Conservation (phyloP, 768 basidiomycete species). For the Rhizopogon vinicolor region DNA sequence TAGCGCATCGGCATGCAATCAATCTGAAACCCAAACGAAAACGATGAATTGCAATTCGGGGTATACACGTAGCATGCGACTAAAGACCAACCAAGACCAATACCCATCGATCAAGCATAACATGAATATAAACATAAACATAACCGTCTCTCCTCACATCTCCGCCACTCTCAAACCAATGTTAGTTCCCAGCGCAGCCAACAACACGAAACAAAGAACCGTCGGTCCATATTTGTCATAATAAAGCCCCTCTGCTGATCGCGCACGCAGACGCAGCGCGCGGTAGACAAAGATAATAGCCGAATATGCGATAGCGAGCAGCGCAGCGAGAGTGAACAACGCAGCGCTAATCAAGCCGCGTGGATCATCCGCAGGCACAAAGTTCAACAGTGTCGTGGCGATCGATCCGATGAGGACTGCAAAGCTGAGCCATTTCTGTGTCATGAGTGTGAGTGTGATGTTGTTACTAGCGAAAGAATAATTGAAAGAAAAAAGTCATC, state of each 20-base stretch:
- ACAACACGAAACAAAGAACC: conserved; percentile 62
- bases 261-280: conserved; percentile 59
- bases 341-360: conserved; percentile 82
- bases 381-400: conserved; percentile 87
- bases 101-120: too few species aligned
- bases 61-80: neutral
- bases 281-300: conserved; percentile 79
- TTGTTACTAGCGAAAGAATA: neutral
- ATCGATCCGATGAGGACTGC: conserved; percentile 86
- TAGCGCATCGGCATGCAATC: too few species aligned
- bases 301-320: conserved; percentile 85
- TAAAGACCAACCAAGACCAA: too few species aligned
- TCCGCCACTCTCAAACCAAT: conserved; percentile 64
- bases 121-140: too few species aligned
- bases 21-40: too few species aligned
- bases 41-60: too few species aligned
- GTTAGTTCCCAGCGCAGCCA: conserved; percentile 69
- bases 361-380: conserved; percentile 65
- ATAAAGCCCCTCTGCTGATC: conserved; percentile 76
- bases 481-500: conserved; percentile 27
- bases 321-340: conserved; percentile 86
- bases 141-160: conserved; percentile 26
- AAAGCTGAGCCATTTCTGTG: conserved; percentile 85
- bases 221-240: conserved; percentile 90
- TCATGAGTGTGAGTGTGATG: neutral